Evolutionary conservation across 2,329 filamentous ascomycete genomes (phyloP), one percentile per base, ranked within the genome.

Genomic region (Xylaria sp.): DNA sequence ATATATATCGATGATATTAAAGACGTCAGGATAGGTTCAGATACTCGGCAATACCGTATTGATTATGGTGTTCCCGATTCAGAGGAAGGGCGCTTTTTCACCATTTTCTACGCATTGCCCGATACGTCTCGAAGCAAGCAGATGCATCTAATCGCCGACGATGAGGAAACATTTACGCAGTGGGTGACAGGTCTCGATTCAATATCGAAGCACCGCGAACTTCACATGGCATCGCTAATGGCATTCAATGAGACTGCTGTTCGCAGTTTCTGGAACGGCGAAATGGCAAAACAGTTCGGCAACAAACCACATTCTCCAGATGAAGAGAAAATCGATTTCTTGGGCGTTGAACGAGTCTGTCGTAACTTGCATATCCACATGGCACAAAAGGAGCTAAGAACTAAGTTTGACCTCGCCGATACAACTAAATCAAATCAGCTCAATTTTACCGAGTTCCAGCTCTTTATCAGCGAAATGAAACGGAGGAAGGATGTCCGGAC

Each of bases 1-100:
- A 92, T 99, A 72, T 97, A 97, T 80, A 93, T 99, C 71, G 96
- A 99, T 76, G 94, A 98, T 79, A 95, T 99, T 76, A 92, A 93
- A 76, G 94, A 97, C 77, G 94, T 98, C 57, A 90, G 94, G 71
- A 89, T 91, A 41, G 94, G 93, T 20, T 88, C 88, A 13, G 93
- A 98, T 78, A 93, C 95, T 20, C 90, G 92, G 66, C 95, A 97
- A 78, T 97, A 97, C 78, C 91, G 93, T 51, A 90, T 95, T 75
- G 94, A 98, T 79, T 93, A 92, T 77, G 89, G 90, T 48, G 84
- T 96, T 25, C 83, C 90, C 0, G 87, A 91, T 61, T 83, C 88
- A 6, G 87, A 90, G 48, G 91, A 94, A 75, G 82, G 86, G 8
- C 89, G 89, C 15, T 97, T 94, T 88, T 95, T 98, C 77, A 97